Conservation (phyloP, 768 basidiomycete genomes). For the Tricholoma matsutake region DNA sequence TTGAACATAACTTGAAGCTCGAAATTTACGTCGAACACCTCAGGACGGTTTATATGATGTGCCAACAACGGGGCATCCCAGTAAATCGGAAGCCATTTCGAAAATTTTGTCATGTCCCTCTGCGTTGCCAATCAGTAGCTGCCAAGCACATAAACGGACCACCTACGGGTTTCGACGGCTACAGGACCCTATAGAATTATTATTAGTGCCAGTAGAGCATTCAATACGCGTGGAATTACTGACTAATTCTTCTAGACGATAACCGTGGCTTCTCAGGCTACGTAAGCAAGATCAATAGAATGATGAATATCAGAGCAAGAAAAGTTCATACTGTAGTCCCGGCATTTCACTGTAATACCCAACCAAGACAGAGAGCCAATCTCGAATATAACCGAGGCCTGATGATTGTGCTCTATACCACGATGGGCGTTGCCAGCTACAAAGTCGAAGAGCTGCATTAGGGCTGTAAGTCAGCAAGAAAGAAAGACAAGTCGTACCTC, state of each 20-base stretch:
- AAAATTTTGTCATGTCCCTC: conserved; percentile 42
- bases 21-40: no score
- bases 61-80: conserved; percentile 33
- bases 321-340: conserved; percentile 28
- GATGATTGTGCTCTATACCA: conserved; percentile 45
- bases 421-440: conserved; percentile 35
- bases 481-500: conserved; percentile 25
- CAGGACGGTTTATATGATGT: neutral
- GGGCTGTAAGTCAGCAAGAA: neutral
- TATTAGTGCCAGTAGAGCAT: no score
- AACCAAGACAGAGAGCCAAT: conserved; percentile 30
- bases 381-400: conserved; percentile 24
- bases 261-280: conserved; percentile 37
- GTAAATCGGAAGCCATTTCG: conserved; percentile 35
- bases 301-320: neutral
- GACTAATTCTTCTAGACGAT: conserved; percentile 43
- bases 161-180: conserved; percentile 34
- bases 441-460: no score
- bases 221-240: no score
- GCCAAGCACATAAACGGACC: neutral
- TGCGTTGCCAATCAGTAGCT: conserved; percentile 10
- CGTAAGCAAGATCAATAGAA: neutral
- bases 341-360: conserved; percentile 38
- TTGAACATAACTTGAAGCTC: no score
- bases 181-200: conserved; percentile 32